Evolutionary conservation across 2,329 filamentous ascomycete species (phyloP), one percentile per base, ranked within the genome.

Genomic region (Fusarium sp.): DNA sequence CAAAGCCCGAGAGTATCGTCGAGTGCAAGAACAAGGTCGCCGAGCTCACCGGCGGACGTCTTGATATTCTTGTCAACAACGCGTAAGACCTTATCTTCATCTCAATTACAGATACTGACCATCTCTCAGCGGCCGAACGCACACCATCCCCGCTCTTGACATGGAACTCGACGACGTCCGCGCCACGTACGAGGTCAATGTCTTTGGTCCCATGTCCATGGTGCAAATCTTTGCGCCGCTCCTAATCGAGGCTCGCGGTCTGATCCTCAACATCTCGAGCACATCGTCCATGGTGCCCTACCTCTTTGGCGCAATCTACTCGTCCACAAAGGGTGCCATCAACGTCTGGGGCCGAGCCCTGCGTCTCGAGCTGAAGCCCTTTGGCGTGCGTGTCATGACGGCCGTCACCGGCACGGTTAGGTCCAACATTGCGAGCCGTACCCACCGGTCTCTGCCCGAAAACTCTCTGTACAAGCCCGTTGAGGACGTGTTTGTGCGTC

Each of bases 41-140:
- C 13, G 78, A 83, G 14, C 80, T 90, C 56, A 90, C 87, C 3
- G 84, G 84, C 10, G 88, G 88, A 16, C 86, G 82, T 56, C 85
- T 91, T 6, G 89, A 91, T 72, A 85, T 91, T 54, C 86, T 91
- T 20, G 85, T 91, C 58, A 91, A 91, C 81, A 91, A 91, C 69
- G 89, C 89, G 87, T 90, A 72, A 70, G 85, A 77, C 4, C 2
- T 5, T 10, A 18, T n/a, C 50, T 18, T 3, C 11, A 18, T 13
- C 33, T 9, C 16, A 20, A 29, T 13, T 7, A 8, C 18, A 24
- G n/a, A 54, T 22, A 41, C 7, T 41, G 16, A 37, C 54, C 57
- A 20, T 33, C n/a, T 4, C 2, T 0, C 70, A 89, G 88, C 43
- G 88, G 88, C 64, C 84, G 86, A 65, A 86, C 86, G 4, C 85